Evolutionary conservation across 768 basidiomycete species (phyloP).

Genomic region (Mycena maculata): DNA sequence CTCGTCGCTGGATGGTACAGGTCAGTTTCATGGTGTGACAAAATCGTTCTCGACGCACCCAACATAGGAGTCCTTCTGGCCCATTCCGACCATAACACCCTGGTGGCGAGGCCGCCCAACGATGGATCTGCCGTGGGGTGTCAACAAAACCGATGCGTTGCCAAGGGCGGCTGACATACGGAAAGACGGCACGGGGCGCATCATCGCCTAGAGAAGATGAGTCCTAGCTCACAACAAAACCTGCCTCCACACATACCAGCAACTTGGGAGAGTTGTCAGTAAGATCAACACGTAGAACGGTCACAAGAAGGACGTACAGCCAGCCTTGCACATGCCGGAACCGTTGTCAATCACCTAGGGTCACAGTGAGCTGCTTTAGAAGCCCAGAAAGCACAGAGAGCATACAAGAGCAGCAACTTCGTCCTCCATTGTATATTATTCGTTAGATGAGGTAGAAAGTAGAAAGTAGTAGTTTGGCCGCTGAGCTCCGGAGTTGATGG

Average conservation of each 20-base stretch:
- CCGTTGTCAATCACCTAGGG: conserved; percentile 88
- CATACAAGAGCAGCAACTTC: conserved; percentile 69
- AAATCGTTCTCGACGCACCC: conserved; percentile 69
- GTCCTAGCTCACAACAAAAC: conserved; percentile 8
- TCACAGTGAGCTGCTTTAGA: neutral
- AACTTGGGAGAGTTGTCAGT: conserved; percentile 55
- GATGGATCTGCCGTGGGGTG: conserved; percentile 69
- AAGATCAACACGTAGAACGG: conserved; percentile 10
- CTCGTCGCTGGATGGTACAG: conserved; percentile 71
- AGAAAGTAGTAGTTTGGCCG: neutral
- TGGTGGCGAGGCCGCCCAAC: conserved; percentile 95
- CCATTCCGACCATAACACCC: conserved; percentile 98
- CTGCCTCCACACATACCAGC: conserved; percentile 60
- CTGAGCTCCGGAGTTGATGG: neutral
- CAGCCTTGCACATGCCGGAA: conserved; percentile 99
- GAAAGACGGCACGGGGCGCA: conserved; percentile 4
- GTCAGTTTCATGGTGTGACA: conserved; percentile 14
- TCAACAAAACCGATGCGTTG: neutral
- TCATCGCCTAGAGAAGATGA: conserved; percentile 33
- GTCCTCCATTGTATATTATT: conserved; percentile 63
- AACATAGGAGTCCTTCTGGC: conserved; percentile 95
- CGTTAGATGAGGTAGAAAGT: conserved; percentile 13
- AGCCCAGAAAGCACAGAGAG: conserved; percentile 20
- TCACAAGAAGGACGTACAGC: conserved; percentile 71
- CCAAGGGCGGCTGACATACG: neutral